Conservation (phyloP, 257 asterid genomes). For the Nemophila menziesii region DNA sequence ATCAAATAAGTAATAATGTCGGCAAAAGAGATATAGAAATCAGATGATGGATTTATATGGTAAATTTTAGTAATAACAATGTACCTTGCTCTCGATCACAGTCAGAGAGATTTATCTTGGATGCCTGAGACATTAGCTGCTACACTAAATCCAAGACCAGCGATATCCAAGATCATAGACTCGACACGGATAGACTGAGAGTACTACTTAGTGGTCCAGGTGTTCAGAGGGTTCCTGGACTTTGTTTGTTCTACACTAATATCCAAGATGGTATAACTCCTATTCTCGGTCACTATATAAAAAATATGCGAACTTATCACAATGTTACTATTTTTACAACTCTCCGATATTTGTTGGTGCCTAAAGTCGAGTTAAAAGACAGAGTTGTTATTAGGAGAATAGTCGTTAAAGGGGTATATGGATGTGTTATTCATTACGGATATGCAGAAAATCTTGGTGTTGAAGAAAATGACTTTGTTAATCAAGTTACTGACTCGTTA, state of each 20-base stretch:
- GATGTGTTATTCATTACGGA: constrained; percentile 23
- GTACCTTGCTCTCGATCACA: too few relatives aligned
- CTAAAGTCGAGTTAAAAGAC: constrained; percentile 19
- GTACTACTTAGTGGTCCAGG: constrained; percentile 19
- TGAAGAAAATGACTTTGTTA: constrained; percentile 18
- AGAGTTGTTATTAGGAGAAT: constrained; percentile 16
- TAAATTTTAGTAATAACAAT: too few relatives aligned
- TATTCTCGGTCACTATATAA: constrained; percentile 24
- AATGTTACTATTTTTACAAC: constrained; percentile 22
- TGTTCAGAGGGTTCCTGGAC: constrained; percentile 27
- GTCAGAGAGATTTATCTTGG: too few relatives aligned
- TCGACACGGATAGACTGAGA: constrained; percentile 14
- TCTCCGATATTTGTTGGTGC: constrained; percentile 19
- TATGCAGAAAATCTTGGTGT: constrained; percentile 21
- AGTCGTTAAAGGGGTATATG: constrained; percentile 19
- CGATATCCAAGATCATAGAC: too few relatives aligned
- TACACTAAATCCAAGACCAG: too few relatives aligned
- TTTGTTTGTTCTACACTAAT: constrained; percentile 27
- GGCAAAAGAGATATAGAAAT: too few relatives aligned
- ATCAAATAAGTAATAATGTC: too few relatives aligned
- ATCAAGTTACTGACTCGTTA: constrained; percentile 13
- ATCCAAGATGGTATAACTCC: constrained; percentile 30
- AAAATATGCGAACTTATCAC: constrained; percentile 23
- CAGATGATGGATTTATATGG: too few relatives aligned
- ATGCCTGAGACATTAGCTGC: too few relatives aligned